Evolutionary conservation across 768 basidiomycete species (phyloP), one percentile per base, ranked within the genome.

Genomic region (Brasilioporus rufonigricans): DNA sequence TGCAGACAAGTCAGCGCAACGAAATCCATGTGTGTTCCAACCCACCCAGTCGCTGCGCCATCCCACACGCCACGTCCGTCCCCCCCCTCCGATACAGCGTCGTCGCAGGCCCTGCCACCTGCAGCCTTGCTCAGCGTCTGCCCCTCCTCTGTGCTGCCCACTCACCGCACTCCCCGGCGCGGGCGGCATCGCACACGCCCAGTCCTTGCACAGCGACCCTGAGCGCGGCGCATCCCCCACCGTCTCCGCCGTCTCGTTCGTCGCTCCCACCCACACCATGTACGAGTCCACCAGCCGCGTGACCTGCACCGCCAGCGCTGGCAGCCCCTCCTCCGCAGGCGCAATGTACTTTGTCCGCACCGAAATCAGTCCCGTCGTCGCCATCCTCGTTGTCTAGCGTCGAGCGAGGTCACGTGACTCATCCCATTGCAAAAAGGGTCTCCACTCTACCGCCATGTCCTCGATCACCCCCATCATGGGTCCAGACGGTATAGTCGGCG

Each of bases 181-280:
- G 18, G 80, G 70, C 23, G 90, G 89, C 87, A 91, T 90, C 29
- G 86, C 90, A 64, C 85, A 89, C 23, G 86, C 88, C 91, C 91
- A 93, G 62, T 93, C 91, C 54, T 74, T 78, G 63, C 81, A 81
- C 50, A 93, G 73, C 41, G 68, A 75, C 24, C 91, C 91, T 35
- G 73, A 72, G 39, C 71, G 67, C 0, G 80, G 72, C n/a, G 82
- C 82, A 50, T 74, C 75, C 48, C 73, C 72, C 33, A 76, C 77
- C 55, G 76, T 74, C 49, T 77, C 79, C 26, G 73, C 71, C 40
- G 67, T 45, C 38, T 72, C 74, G 26, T 81, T 79, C 19, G 82
- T 83, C n/a, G 71, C 74, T 1, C 90, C 89, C 31, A 86, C 74
- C 91, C 91, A 93, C 48, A 93, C 63, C 89, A 93, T 91, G 71